phyloP scores from a whole-genome alignment of 2,329 filamentous ascomycete genomes.

The Exophiala sp. region DNA sequence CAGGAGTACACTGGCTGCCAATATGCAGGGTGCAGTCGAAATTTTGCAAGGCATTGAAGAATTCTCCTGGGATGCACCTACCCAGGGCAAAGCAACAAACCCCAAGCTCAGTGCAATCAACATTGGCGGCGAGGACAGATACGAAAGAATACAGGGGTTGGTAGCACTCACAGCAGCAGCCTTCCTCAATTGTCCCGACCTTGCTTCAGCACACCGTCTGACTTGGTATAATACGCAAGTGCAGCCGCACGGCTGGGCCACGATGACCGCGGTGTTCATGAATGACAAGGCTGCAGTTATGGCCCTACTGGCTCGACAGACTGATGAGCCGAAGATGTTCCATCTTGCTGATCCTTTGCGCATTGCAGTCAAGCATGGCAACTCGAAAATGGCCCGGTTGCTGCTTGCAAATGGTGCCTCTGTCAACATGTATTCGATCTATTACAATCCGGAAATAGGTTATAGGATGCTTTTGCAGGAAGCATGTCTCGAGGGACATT shows the following conservation, averaged over 20 bases:
- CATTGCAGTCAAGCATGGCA: neutral
- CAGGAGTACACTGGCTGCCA: neutral
- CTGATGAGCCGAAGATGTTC: neutral
- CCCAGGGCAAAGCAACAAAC: neutral
- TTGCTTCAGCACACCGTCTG: neutral
- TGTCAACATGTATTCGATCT: slow-evolving; percentile 2
- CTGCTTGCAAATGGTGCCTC: slow-evolving; percentile 4
- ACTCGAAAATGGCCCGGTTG: neutral
- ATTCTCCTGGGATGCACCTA: neutral
- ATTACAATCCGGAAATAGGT: neutral
- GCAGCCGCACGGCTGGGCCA: slow-evolving; percentile 1
- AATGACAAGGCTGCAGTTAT: neutral
- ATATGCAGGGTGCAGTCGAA: slow-evolving; percentile 2
- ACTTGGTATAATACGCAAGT: neutral
- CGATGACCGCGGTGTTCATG: slow-evolving; percentile 3
- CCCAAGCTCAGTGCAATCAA: neutral
- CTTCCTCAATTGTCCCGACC: neutral
- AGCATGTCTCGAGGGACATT: neutral
- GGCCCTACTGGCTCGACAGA: neutral
- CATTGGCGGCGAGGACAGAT: neutral
- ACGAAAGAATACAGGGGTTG: neutral
- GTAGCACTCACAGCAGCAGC: neutral
- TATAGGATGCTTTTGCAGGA: slow-evolving; percentile 2
- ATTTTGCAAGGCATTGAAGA: neutral
- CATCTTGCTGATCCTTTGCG: slow-evolving; percentile 5